phyloP scores from a whole-genome alignment of 2,329 filamentous ascomycete species.

The Aphanocladium album region DNA sequence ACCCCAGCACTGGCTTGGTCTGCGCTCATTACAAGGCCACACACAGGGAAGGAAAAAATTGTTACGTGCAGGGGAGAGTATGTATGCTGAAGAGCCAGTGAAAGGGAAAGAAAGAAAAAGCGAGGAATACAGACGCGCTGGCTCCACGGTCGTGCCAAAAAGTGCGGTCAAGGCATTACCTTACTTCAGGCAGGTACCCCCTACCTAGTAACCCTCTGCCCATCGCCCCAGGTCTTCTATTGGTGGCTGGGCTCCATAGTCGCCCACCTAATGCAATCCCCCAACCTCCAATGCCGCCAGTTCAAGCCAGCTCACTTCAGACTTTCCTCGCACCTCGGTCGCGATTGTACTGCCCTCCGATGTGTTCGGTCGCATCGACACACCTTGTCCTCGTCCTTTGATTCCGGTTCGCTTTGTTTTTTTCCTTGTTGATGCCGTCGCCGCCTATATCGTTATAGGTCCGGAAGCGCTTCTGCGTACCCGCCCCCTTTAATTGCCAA shows the following conservation, averaged over 20 bases:
- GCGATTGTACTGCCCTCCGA: conserved; percentile 19
- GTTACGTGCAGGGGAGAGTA: not conserved
- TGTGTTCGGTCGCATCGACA: conserved; percentile 28
- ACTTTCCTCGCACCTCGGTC: conserved; percentile 11
- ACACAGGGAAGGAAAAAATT: not conserved
- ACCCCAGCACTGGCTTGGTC: not conserved
- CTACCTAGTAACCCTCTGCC: too few species aligned
- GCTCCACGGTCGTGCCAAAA: not conserved
- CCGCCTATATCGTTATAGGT: conserved; percentile 1
- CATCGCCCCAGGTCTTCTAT: not conserved
- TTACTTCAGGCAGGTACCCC: not conserved
- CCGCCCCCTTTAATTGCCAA: conserved; percentile 10
- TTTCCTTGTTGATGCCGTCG: conserved; percentile 26
- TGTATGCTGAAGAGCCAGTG: too few species aligned
- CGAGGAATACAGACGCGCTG: too few species aligned
- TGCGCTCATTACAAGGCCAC: not conserved
- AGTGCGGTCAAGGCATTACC: not conserved
- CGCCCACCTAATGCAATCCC: conserved; percentile 3
- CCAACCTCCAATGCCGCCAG: conserved; percentile 10
- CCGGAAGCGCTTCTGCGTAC: not conserved
- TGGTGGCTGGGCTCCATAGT: conserved; percentile 10
- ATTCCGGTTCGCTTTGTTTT: conserved; percentile 18
- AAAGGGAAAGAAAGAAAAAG: too few species aligned
- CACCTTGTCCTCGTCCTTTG: conserved; percentile 18
- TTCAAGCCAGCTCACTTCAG: not conserved